Percentiles rank a stretch among this genome's conserved stretches.
Conservation (phyloP, 495 filamentous ascomycete species). For the Aspergillus biplanus region DNA sequence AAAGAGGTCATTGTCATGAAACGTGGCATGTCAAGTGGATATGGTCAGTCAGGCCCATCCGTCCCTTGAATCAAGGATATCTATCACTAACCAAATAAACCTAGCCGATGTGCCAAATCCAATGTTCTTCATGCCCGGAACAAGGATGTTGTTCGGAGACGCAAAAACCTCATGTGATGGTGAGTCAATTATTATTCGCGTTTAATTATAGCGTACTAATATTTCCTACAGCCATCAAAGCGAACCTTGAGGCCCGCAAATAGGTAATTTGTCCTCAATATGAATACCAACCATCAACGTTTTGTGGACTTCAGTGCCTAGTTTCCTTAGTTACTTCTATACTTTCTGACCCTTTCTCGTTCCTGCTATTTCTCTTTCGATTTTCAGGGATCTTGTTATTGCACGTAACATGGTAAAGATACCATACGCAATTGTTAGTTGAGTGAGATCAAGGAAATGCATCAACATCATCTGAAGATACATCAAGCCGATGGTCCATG, state of each 20-base stretch:
- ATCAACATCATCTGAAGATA: no score
- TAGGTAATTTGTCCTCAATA: constrained; percentile 20
- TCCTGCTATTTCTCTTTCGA: not conserved
- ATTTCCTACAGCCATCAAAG: constrained; percentile 43
- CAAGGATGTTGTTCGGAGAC: constrained; percentile 85
- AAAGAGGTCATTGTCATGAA: constrained; percentile 90
- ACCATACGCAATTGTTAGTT: no score
- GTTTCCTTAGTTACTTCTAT: not conserved
- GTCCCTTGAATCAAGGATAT: not conserved
- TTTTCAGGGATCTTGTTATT: not conserved
- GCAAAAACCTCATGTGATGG: constrained; percentile 78
- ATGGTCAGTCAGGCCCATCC: constrained; percentile 53
- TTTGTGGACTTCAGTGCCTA: not conserved
- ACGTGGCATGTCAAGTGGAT: constrained; percentile 77
- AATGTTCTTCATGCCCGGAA: constrained; percentile 84
- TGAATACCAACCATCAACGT: not conserved
- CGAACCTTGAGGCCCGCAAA: constrained; percentile 43
- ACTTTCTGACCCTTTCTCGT: not conserved
- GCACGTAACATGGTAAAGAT: not conserved
- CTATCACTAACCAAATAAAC: constrained; percentile 1
- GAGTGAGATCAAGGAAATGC: no score
- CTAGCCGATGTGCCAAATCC: constrained; percentile 81
- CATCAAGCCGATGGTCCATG: no score
- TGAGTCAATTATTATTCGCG: constrained; percentile 25
- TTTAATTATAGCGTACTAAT: not conserved